Percentiles rank a stretch among this genome's conserved stretches.
Conservation (phyloP, 352 stramenopile genomes). For the Phytopythium chamaehyphon region DNA sequence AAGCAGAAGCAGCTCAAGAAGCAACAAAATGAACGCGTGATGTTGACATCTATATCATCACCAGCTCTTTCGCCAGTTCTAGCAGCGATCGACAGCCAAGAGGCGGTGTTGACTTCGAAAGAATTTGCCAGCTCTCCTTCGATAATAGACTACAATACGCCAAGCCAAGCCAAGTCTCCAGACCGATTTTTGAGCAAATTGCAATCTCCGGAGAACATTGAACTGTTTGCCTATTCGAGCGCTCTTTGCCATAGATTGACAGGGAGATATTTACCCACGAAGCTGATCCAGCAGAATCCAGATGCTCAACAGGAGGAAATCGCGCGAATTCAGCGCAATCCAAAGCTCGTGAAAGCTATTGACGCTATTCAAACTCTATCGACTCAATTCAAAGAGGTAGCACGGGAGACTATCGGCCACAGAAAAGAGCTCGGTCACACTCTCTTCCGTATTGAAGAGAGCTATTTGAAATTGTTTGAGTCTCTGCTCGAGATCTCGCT, state of each 20-base stretch:
- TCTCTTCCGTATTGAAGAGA: constrained; percentile 70
- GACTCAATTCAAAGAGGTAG: constrained; percentile 63
- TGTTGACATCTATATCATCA: background rate
- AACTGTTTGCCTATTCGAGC: constrained; percentile 68
- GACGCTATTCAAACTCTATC: constrained; percentile 43
- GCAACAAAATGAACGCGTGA: background rate
- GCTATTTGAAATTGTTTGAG: constrained; percentile 73
- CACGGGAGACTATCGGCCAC: constrained; percentile 55
- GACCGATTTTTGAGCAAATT: constrained; percentile 33
- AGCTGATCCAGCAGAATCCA: constrained; percentile 36
- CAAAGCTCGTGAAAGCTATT: constrained; percentile 58
- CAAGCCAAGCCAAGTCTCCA: background rate
- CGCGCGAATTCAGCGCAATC: constrained; percentile 46
- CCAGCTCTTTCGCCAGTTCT: constrained; percentile 1
- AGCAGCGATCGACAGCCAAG: background rate
- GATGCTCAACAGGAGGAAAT: constrained; percentile 53
- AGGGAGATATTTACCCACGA: constrained; percentile 47
- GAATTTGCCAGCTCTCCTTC: background rate
- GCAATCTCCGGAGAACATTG: constrained; percentile 47
- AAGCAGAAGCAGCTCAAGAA: background rate
- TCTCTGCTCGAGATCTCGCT: constrained; percentile 70
- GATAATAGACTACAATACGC: background rate
- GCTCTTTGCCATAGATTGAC: constrained; percentile 61
- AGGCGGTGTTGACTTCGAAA: constrained; percentile 1
- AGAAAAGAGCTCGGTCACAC: constrained; percentile 58